Percentiles rank a stretch among this genome's conserved stretches.
phyloP scores from a whole-genome alignment of 2,329 filamentous ascomycete genomes.

The Epichloe festucae region DNA sequence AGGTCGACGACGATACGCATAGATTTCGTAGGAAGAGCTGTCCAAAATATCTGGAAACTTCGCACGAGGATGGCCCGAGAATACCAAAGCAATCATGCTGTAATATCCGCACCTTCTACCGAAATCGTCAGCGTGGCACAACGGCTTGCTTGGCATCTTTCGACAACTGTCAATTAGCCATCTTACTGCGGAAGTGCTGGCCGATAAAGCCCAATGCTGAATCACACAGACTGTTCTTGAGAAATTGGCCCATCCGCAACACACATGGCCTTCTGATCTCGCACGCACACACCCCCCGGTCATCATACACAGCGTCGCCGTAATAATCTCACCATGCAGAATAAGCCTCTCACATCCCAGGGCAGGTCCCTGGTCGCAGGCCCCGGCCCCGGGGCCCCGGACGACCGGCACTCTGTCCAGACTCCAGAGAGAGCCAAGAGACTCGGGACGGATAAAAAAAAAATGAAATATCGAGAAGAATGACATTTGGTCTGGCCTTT shows the following conservation, averaged over 20 bases:
- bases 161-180: not conserved
- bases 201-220: not conserved
- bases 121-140: not conserved
- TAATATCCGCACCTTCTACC: not conserved
- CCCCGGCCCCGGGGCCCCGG: not conserved
- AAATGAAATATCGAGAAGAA: not conserved
- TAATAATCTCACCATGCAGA: not conserved
- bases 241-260: not conserved
- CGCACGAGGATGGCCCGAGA: no score
- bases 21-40: no score
- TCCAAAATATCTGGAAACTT: no score
- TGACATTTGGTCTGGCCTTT: not conserved
- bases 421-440: not conserved
- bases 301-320: no score
- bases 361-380: not conserved
- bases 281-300: no score
- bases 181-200: not conserved
- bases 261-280: no score
- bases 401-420: not conserved
- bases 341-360: not conserved
- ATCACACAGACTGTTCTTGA: not conserved
- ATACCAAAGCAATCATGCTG: no score
- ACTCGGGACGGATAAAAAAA: not conserved
- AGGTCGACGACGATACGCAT: not conserved
- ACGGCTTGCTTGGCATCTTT: no score